Base-by-base conservation (phyloP, 768 basidiomycete species). In the Hirschioporus abietinus region DNA sequence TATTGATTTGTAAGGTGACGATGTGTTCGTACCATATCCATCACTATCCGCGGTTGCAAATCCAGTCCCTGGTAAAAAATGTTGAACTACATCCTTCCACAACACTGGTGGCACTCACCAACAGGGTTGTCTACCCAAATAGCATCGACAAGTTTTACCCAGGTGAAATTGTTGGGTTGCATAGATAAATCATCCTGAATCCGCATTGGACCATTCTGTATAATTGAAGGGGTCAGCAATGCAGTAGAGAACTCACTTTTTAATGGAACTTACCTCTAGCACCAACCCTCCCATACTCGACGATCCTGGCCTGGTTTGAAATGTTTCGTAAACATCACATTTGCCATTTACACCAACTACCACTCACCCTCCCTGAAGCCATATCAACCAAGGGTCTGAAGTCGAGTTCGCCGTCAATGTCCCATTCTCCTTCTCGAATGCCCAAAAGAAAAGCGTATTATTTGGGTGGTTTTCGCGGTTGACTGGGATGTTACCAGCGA, bases 381-480 rank as follows among this genome's bases (percentile, higher is more conserved):
- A 70, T 60, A 70, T 69, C 60, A 69, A 60, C 70, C 70, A 69
- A n/a, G 70, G 70, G 35, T 67, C 64, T 23, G n/a, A 17, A 66
- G 26, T 17, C n/a, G 57, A 62, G 27, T 63, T 35, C 20, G 25
- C 30, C 7, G 66, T 69, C 26, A 70, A 63, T 12, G 70, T 69
- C 20, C 75, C 76, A 25, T 64, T 27, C 24, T 61, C 34, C 26
- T 71, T 71, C 66, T 76, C 75, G 58, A 76, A 73, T 0, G 63
- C 76, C 73, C 73, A 75, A 69, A 76, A 77, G 69, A 77, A 77
- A 9, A 77, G 69, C 17, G 75, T 75, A 65, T 75, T 64, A 67
- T 77, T 77, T 1, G 73, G 72, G 64, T 75, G 74, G 5, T 68
- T 72, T 12, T 66, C 34, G 15, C 75, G 68, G 35, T 74, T 64